Conservation (phyloP, 1,284 basidiomycete species). For the Ustilago esculenta region DNA sequence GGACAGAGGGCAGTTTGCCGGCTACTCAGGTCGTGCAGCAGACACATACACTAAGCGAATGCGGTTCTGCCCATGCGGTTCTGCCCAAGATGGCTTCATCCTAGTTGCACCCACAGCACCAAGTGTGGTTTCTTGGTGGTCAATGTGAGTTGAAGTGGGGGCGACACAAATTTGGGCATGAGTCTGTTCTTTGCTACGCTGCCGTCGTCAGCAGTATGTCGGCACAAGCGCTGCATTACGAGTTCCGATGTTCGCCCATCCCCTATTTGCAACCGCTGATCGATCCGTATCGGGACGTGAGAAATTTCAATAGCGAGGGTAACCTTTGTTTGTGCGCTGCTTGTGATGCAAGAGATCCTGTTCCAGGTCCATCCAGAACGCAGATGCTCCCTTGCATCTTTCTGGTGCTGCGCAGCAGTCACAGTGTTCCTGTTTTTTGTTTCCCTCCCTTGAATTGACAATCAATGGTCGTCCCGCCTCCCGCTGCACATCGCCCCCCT, state of each 20-base stretch:
- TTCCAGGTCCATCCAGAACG: too few relatives aligned
- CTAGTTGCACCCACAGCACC: too few relatives aligned
- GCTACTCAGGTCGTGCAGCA: neutral
- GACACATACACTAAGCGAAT: neutral
- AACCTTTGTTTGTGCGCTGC: constrained; percentile 11
- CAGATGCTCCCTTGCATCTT: too few relatives aligned
- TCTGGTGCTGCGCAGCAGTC: neutral
- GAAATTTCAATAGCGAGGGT: constrained; percentile 5
- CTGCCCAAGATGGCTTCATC: constrained; percentile 7
- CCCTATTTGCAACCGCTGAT: constrained; percentile 3
- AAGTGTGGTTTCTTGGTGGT: too few relatives aligned
- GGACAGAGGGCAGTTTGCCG: neutral
- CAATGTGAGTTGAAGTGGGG: too few relatives aligned
- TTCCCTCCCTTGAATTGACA: too few relatives aligned
- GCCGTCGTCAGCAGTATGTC: neutral
- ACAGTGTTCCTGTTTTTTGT: neutral
- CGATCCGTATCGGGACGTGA: neutral
- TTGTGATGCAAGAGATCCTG: neutral
- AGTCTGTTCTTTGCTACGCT: too few relatives aligned
- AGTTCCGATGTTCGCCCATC: constrained; percentile 5
- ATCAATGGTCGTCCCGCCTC: too few relatives aligned
- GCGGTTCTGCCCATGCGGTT: too few relatives aligned
- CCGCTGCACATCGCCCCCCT: too few relatives aligned
- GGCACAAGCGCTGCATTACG: constrained; percentile 1
- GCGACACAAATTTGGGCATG: too few relatives aligned